phyloP scores from a whole-genome alignment of 2,329 filamentous ascomycete genomes.

The Coniella vitis region DNA sequence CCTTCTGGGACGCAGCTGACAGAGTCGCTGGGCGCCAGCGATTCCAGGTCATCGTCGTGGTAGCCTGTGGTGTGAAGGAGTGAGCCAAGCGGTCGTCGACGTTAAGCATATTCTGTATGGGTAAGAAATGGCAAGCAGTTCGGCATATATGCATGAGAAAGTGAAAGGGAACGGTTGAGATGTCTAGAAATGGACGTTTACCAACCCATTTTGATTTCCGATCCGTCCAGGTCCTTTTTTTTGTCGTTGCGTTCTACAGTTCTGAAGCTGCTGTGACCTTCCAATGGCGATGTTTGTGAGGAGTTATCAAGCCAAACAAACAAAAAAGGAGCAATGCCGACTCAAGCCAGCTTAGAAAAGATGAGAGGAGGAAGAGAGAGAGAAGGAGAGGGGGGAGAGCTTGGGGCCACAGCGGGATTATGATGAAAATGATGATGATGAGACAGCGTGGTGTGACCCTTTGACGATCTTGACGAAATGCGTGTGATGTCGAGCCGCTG shows the following conservation, averaged over 20 bases:
- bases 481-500: neutral
- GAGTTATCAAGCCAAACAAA: no score
- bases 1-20: conserved; percentile 1
- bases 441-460: neutral
- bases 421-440: neutral
- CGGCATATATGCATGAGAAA: no score
- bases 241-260: neutral
- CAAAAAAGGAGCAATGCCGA: no score
- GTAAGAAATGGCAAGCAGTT: no score
- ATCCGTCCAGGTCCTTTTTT: neutral
- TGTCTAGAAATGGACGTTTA: neutral
- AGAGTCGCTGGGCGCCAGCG: conserved; percentile 3
- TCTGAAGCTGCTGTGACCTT: neutral
- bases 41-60: neutral
- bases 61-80: neutral
- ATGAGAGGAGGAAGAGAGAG: neutral
- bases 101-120: no score
- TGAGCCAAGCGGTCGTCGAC: neutral
- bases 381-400: no score
- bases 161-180: no score
- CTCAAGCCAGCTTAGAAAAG: neutral
- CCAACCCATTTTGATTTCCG: neutral
- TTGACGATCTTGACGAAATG: neutral
- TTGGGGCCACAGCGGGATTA: neutral
- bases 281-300: neutral